Evolutionary conservation across 129 eudicot species (phyloP).

Genomic region (Flaveria robusta): DNA sequence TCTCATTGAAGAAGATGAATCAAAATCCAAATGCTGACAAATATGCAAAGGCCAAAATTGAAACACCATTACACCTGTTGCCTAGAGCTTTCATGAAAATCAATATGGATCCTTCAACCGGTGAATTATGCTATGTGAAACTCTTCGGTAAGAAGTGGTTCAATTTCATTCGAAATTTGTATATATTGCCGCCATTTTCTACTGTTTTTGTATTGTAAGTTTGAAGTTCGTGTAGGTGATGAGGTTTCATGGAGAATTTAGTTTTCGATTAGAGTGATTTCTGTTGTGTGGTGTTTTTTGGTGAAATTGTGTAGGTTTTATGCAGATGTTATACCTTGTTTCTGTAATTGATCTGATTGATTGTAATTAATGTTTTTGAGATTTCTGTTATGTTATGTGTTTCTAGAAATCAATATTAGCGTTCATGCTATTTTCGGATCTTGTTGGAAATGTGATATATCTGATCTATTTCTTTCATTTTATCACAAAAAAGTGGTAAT

Average conservation of each 20-base stretch:
- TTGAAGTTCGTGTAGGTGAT: background rate
- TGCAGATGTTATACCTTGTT: background rate
- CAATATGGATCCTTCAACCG: background rate
- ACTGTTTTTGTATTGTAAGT: background rate
- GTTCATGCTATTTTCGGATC: background rate
- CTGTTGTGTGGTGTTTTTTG: background rate
- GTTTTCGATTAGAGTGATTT: background rate
- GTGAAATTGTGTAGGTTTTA: background rate
- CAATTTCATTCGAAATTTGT: background rate
- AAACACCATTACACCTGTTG: background rate
- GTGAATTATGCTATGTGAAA: constrained; percentile 11
- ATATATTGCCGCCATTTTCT: background rate
- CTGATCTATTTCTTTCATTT: background rate
- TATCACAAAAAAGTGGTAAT: background rate
- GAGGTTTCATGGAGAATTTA: background rate
- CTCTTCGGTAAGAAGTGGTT: constrained; percentile 10
- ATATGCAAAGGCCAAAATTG: constrained; percentile 24
- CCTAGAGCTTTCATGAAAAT: constrained; percentile 3
- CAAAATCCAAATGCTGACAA: background rate
- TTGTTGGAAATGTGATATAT: too few relatives aligned
- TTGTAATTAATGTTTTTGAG: background rate
- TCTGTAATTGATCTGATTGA: background rate
- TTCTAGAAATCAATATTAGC: background rate
- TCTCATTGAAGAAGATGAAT: constrained; percentile 6
- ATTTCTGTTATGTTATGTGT: background rate